phyloP scores from a whole-genome alignment of 305 asterid genomes.

The Salvia sclarea region DNA sequence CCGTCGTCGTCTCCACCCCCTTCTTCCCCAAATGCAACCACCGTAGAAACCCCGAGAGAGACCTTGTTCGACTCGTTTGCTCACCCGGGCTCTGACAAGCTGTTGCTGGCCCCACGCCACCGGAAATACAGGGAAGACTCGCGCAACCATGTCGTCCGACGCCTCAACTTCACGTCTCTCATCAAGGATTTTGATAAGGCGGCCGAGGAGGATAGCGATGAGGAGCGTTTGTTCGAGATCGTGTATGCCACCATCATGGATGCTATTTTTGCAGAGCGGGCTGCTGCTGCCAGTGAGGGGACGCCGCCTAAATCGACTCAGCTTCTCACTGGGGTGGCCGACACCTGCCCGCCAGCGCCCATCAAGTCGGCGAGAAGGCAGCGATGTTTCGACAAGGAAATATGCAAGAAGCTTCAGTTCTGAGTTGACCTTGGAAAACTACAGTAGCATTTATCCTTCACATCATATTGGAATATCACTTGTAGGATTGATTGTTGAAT shows the following conservation, averaged over 20 bases:
- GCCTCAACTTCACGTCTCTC: slow-evolving; percentile 32
- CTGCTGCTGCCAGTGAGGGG: neutral
- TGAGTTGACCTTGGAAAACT: slow-evolving; percentile 20
- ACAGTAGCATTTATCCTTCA: neutral
- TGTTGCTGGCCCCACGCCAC: slow-evolving; percentile 42
- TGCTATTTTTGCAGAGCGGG: slow-evolving; percentile 37
- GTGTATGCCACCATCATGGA: slow-evolving; percentile 41
- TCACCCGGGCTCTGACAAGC: slow-evolving; percentile 37
- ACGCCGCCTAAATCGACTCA: slow-evolving; percentile 40
- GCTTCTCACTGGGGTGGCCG: slow-evolving; percentile 39
- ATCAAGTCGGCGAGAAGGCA: slow-evolving; percentile 32
- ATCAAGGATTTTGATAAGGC: neutral
- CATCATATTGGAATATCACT: neutral
- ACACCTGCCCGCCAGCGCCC: slow-evolving; percentile 58
- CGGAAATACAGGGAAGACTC: slow-evolving; percentile 29
- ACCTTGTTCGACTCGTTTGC: slow-evolving; percentile 47
- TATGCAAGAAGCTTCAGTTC: slow-evolving; percentile 59
- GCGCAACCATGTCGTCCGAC: slow-evolving; percentile 33
- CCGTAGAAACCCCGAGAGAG: slow-evolving; percentile 37
- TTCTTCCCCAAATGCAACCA: slow-evolving; percentile 10
- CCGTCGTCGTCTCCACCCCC: slow-evolving; percentile 30
- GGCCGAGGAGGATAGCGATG: neutral
- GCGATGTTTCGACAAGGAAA: slow-evolving; percentile 37
- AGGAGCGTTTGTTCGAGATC: slow-evolving; percentile 32
- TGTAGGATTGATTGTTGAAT: neutral